Evolutionary conservation across 2,329 filamentous ascomycete species (phyloP), one percentile per base, ranked within the genome.

Genomic region (Cladobotryum mycophilum): DNA sequence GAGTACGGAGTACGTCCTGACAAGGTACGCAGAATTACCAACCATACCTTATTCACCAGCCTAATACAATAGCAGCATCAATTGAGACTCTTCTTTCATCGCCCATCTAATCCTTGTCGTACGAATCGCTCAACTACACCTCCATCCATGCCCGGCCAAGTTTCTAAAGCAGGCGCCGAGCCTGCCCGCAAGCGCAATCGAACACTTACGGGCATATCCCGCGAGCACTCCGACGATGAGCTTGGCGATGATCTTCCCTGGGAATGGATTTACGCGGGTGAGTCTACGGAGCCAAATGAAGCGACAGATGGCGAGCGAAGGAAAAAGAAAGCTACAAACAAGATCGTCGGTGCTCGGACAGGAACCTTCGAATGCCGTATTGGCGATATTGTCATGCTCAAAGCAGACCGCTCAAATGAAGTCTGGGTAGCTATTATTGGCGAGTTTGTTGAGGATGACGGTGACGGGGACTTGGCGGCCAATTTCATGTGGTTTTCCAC

Each of bases 401-500:
- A 95, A 67, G 89, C 91, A 1, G 89, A 95, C 37, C 89, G 88
- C 4, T 80, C 82, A 38, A 89, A 89, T 57, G 89, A 95, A 61
- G 87, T 90, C 11, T 99, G 93, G 91, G 87, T 95, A 3, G 93
- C 89, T 34, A 83, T 99, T 55, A 86, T 96, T 47, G 86, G 85
- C 61, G 84, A 88, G 41, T 96, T 99, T 58, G 65, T 84, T 37
- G 84, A 92, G 42, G 81, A 84, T 33, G 84, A 88, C 17, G 84
- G 86, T 12, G 64, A 70, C 14, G 68, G 64, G 20, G 67, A 86
- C 41, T 96, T 89, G 74, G 83, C 85, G 22, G 92, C 88, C 49
- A 87, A 86, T 55, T 93, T 99, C 63, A 85, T 96, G 78, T 99
- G 93, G 93, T 96, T 99, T 65, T 90, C 88, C 0, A 89, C 88